phyloP scores from a whole-genome alignment of 2,329 filamentous ascomycete genomes.

The Pseudopyricularia javanii region DNA sequence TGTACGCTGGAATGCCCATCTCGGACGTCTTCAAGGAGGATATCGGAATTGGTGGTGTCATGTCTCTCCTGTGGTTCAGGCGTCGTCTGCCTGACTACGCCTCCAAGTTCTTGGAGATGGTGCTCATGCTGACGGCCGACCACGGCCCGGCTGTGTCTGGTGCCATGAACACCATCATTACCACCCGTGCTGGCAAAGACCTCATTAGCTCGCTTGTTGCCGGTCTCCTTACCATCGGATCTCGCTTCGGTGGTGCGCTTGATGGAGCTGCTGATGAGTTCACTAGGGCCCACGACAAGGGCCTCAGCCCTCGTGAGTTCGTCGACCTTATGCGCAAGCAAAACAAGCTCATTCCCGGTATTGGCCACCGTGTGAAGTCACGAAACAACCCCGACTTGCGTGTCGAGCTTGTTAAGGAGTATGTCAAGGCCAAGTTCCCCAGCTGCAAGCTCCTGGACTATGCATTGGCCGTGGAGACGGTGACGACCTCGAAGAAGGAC shows the following conservation, averaged over 20 bases:
- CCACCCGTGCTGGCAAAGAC: slow-evolving; percentile 97
- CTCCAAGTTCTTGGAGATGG: slow-evolving; percentile 99
- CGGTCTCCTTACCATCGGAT: slow-evolving; percentile 96
- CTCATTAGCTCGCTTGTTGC: slow-evolving; percentile 90
- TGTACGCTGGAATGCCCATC: slow-evolving; percentile 98
- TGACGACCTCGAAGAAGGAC: slow-evolving; percentile 99
- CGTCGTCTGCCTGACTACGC: slow-evolving; percentile 91
- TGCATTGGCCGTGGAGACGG: slow-evolving; percentile 91
- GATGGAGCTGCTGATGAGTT: slow-evolving; percentile 98
- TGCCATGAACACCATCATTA: slow-evolving; percentile 99
- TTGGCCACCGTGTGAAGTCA: slow-evolving; percentile 98
- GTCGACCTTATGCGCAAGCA: slow-evolving; percentile 98
- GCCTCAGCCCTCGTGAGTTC: slow-evolving; percentile 94
- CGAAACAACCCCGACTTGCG: slow-evolving; percentile 99
- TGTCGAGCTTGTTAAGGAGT: slow-evolving; percentile 99
- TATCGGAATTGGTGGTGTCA: slow-evolving; percentile 98
- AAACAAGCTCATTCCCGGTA: slow-evolving; percentile 99
- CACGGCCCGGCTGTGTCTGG: slow-evolving; percentile 98
- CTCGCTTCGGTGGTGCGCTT: slow-evolving; percentile 94
- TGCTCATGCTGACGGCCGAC: slow-evolving; percentile 98
- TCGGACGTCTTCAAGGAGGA: slow-evolving; percentile 99
- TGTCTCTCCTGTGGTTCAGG: slow-evolving; percentile 99
- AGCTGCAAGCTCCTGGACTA: slow-evolving; percentile 98
- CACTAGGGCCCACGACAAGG: slow-evolving; percentile 96
- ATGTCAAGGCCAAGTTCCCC: slow-evolving; percentile 94